phyloP scores from a whole-genome alignment of 306 rosid species.

The Dicorynia guianensis region DNA sequence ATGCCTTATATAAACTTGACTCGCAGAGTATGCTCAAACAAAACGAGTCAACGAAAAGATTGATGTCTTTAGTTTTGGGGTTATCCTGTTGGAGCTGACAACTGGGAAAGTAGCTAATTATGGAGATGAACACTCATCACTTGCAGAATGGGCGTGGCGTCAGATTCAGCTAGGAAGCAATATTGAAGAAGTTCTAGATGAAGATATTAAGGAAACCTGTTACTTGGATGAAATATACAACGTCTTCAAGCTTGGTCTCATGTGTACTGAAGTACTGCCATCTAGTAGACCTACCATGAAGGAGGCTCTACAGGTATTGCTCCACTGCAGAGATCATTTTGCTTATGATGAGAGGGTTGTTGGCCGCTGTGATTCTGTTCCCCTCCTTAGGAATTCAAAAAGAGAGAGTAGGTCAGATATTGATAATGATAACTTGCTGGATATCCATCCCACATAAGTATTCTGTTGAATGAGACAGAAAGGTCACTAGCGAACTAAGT shows the following conservation, averaged over 20 bases:
- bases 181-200: conserved; percentile 52
- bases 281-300: conserved; percentile 75
- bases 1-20: background rate
- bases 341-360: conserved; percentile 7
- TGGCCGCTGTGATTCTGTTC: conserved; percentile 5
- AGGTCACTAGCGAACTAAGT: conserved; percentile 14
- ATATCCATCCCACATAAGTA: background rate
- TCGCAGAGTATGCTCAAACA: conserved; percentile 61
- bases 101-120: conserved; percentile 58
- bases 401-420: conserved; percentile 12
- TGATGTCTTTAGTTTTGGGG: conserved; percentile 71
- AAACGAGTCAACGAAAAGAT: conserved; percentile 59
- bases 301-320: conserved; percentile 50
- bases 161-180: conserved; percentile 41
- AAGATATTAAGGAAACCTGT: conserved; percentile 49
- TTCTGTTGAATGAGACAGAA: conserved; percentile 50
- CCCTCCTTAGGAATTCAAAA: conserved; percentile 51
- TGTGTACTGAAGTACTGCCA: conserved; percentile 63
- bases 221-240: conserved; percentile 60
- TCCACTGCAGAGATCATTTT: conserved; percentile 15
- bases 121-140: conserved; percentile 56
- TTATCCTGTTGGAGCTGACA: conserved; percentile 60
- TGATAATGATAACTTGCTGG: background rate
- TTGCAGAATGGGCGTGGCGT: conserved; percentile 65
- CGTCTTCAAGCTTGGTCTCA: conserved; percentile 69